These are phyloP conservation scores for Epichloe sp. DNA, from an alignment of 2,329 filamentous ascomycete species.

Conservation along the genomic window DNA sequence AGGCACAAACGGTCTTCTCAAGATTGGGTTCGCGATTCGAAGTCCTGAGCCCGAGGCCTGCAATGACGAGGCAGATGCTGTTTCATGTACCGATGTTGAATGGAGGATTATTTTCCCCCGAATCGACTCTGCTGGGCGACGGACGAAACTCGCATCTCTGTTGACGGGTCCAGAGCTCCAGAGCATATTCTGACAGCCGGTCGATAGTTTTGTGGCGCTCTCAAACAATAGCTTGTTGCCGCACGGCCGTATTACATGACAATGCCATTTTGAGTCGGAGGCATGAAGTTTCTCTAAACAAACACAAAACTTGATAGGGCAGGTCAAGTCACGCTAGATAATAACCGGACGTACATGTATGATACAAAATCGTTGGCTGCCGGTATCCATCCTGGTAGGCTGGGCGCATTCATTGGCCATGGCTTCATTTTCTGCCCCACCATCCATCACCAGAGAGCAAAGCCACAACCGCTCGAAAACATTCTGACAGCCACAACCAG, in stretches of 20 bases:
- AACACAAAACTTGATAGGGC: too few species aligned
- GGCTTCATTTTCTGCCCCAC: neutral
- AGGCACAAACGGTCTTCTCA: too few species aligned
- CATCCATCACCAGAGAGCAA: neutral
- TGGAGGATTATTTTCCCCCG: too few species aligned
- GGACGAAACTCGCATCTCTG: neutral
- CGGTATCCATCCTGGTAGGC: too few species aligned
- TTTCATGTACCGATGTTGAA: neutral
- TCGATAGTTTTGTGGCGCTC: neutral
- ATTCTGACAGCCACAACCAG: neutral
- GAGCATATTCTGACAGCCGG: neutral
- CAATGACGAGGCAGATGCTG: neutral
- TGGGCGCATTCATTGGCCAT: neutral
- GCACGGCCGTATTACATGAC: too few species aligned
- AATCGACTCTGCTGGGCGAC: neutral
- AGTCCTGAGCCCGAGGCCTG: neutral
- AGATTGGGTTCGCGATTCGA: neutral
- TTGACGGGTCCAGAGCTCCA: neutral
- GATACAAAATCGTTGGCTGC: too few species aligned
- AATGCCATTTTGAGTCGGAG: too few species aligned
- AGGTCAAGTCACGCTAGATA: too few species aligned
- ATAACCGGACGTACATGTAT: too few species aligned
- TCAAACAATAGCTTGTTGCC: too few species aligned
- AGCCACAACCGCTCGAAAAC: neutral
- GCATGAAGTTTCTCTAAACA: too few species aligned